phyloP scores from a whole-genome alignment of 2,329 filamentous ascomycete genomes.

The Escovopsis sp. region DNA sequence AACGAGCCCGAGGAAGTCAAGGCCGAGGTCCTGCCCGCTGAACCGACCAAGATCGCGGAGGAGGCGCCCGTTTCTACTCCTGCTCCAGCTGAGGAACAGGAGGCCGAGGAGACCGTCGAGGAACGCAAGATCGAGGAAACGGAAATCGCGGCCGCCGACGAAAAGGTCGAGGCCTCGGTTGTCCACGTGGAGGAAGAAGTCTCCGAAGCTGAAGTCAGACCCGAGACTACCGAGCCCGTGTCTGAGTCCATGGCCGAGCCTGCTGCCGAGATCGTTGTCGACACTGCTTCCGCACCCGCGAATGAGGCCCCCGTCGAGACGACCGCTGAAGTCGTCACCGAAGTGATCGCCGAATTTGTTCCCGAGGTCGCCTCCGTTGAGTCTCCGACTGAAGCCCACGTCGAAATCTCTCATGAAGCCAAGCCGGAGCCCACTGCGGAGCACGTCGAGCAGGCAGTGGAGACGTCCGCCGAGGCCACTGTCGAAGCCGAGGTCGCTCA shows the following conservation, averaged over 20 bases:
- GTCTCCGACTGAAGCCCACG: constrained; percentile 6
- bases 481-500: constrained; percentile 1
- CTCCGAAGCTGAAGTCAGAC: no score
- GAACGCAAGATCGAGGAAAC: no score
- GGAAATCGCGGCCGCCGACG: no score
- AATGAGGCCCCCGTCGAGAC: no score
- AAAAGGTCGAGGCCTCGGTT: no score
- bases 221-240: constrained; percentile 5
- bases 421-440: constrained; percentile 4
- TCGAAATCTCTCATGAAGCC: constrained; percentile 2
- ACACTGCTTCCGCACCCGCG: constrained; percentile 1
- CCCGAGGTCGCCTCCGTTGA: not conserved
- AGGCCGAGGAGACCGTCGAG: constrained; percentile 1
- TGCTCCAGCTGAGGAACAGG: no score
- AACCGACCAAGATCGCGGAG: no score
- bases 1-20: no score
- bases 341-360: not conserved
- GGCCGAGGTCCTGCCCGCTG: no score
- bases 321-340: not conserved
- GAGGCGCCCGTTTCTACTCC: no score
- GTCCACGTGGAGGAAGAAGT: no score
- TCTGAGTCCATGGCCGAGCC: not conserved
- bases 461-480: not conserved
- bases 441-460: constrained; percentile 2
- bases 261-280: not conserved